Base-by-base conservation (phyloP, 768 basidiomycete genomes). In the Mycena alexandri region DNA sequence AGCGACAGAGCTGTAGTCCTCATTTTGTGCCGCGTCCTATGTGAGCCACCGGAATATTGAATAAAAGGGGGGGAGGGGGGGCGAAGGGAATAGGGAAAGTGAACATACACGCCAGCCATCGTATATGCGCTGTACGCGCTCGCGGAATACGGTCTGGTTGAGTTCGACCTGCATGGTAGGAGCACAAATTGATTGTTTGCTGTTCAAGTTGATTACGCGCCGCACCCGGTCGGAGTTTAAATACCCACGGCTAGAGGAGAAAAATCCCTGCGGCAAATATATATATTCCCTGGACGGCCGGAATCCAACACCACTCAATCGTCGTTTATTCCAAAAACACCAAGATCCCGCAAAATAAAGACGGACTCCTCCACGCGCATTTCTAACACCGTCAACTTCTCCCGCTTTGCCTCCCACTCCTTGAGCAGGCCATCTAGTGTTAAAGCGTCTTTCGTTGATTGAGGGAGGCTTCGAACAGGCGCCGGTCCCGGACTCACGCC, bases 311-410 rank as follows among this genome's bases (percentile, higher is more conserved):
- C 19, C 33, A 50, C 38, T 79, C 63, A 84, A 76, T 90, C 87
- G 53, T 89, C 86, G 71, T 79, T 70, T 44, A 78, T 79, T 73
- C 83, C 83, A 54, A 86, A 76, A 41, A 82, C 76, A 69, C 82
- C 85, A 47, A 98, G 83, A 78, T 98, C 96, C 75, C 91, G 89
- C 57, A 98, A 78, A 65, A 99, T 89, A 76, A 98, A 98, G 42
- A 98, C 89, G 61, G 90, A 89, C 77, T 95, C 89, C 73, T 98
- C 96, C 19, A 94, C 90, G 34, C 96, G 87, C 85, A 86, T 87
- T 82, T 96, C 93, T 46, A 98, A 83, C 51, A 94, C 86, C 9
- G 86, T 86, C 77, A 98, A 71, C 80, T 90, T 94, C 75, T 89
- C 87, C 72, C 89, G 82, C 78, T 87, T 92, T 64, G 83, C 83